Base-by-base conservation (phyloP, 2,329 filamentous ascomycete genomes). In the Clarireedia hainanense region DNA sequence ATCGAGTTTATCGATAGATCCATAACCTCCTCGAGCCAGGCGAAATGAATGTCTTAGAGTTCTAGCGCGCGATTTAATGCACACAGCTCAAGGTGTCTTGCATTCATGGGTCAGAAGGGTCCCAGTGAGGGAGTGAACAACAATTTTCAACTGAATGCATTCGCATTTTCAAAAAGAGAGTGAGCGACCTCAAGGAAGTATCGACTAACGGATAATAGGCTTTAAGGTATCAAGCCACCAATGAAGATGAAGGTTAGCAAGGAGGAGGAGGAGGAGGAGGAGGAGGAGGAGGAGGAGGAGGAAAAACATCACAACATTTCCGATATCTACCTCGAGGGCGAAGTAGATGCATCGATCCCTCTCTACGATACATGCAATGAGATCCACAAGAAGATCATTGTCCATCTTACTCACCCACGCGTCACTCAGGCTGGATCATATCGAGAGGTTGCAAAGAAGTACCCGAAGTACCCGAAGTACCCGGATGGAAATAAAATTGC, bases 311-410 rank as follows among this genome's bases (percentile, higher is more conserved):
- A 61, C 34, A 73, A 79, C 60, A 69, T 79, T 20, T 68, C 70
- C 36, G 68, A 60, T 15, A 66, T 82, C 27, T 50, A 65, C 7
- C 70, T 84, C 0, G 68, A 71, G 0, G 75, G 76, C 12, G 80
- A 84, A 65, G 73, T 73, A 0, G 63, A 67, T 0, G 71, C 73
- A 36, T 62, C 56, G 0, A 78, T 83, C 6, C 67, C 70, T 1
- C 69, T 84, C 34, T 83, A 71, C 63, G 80, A 84, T 59, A 79
- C 76, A 5, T 84, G 80, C 67, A 76, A 83, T 60, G 78, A 79
- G 50, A 65, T 84, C 14, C 76, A 81, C 47, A 74, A 72, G 64
- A 83, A 84, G 70, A 81, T 84, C 62, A 72, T 72, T 26, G 73
- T 74, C 0, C 69, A 78, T 57, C 70, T 84, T 9, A 65, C 68